Percentiles rank a stretch among this genome's conserved stretches.
Evolutionary conservation across 139 green algal genomes (phyloP).

Genomic region (Closterium sp.): DNA sequence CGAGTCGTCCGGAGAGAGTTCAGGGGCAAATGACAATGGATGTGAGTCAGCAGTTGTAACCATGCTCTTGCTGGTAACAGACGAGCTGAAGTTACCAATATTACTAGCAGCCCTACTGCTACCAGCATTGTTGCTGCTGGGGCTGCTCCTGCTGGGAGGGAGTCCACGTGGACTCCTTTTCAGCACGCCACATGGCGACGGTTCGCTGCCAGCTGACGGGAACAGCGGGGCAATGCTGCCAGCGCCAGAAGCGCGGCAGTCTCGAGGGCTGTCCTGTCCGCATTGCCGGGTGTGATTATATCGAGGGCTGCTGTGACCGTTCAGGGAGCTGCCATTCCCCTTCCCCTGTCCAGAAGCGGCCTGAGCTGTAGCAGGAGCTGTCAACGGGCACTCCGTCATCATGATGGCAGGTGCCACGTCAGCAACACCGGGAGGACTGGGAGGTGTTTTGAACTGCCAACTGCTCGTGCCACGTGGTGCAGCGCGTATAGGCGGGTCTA

Average conservation of each 20-base stretch:
- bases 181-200: neutral
- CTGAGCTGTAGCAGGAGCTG: neutral
- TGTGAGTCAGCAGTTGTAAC: neutral
- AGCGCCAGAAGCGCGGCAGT: neutral
- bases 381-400: neutral
- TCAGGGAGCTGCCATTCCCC: too few species aligned
- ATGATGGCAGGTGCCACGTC: neutral
- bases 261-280: neutral
- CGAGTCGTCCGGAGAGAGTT: neutral
- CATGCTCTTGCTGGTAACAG: neutral
- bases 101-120: too few species aligned
- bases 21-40: neutral
- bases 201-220: neutral
- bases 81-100: too few species aligned
- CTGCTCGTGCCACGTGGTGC: neutral
- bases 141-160: neutral
- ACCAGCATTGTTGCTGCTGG: neutral
- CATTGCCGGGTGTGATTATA: neutral
- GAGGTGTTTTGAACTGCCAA: neutral
- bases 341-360: neutral
- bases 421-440: neutral
- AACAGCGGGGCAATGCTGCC: neutral
- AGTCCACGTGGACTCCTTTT: neutral
- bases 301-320: neutral
- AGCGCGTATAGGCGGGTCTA: neutral